Percentiles rank a stretch among this genome's conserved stretches.
Evolutionary conservation across 371 early-diverging fungal genomes (phyloP).

Genomic region (Gilbertella persicaria): DNA sequence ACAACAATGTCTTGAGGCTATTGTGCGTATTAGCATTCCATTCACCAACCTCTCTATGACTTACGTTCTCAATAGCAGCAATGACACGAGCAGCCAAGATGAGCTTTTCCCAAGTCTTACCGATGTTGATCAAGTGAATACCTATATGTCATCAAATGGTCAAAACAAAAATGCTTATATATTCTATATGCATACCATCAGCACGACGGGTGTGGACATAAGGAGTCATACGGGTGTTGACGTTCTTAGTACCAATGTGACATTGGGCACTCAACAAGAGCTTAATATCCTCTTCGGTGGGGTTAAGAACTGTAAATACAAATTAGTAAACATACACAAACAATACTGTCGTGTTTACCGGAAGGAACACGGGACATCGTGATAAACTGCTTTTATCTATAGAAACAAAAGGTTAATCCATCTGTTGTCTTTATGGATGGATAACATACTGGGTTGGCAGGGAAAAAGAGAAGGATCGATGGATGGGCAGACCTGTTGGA

Average conservation of each 20-base stretch:
- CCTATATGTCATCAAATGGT: slow-evolving; percentile 10
- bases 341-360: slow-evolving; percentile 8
- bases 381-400: slow-evolving; percentile 13
- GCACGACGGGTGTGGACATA: slow-evolving; percentile 95
- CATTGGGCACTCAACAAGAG: slow-evolving; percentile 92
- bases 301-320: slow-evolving; percentile 20
- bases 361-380: slow-evolving; percentile 27
- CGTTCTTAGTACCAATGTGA: slow-evolving; percentile 92
- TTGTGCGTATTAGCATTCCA: not conserved
- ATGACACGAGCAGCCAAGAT: slow-evolving; percentile 98
- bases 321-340: not conserved
- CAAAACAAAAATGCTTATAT: not conserved
- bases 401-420: not conserved
- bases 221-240: slow-evolving; percentile 85
- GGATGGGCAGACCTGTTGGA: slow-evolving; percentile 8
- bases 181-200: slow-evolving; percentile 66
- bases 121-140: slow-evolving; percentile 97
- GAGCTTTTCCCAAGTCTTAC: slow-evolving; percentile 99
- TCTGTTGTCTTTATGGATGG: not conserved
- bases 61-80: slow-evolving; percentile 91
- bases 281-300: slow-evolving; percentile 91
- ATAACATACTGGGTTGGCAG: slow-evolving; percentile 21
- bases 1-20: slow-evolving; percentile 92
- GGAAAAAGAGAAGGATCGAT: slow-evolving; percentile 22
- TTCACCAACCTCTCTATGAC: not conserved